Evolutionary conservation across 2,329 filamentous ascomycete genomes (phyloP).

Genomic region (Sarocladium kiliense): DNA sequence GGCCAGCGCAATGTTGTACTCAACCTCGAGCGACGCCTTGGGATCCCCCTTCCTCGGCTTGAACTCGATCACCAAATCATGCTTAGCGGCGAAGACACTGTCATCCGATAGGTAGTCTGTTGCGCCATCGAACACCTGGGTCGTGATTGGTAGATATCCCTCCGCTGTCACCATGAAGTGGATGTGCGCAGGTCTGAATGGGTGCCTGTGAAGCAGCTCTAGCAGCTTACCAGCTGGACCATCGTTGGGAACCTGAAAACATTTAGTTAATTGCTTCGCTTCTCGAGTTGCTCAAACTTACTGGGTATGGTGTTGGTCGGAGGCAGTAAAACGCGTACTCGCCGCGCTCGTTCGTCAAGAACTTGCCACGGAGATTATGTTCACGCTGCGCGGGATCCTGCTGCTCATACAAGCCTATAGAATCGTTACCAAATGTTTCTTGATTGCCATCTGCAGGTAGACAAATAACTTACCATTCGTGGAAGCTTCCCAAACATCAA

Average conservation of each 20-base stretch:
- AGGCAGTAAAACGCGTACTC: constrained; percentile 53
- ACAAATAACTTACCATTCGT: constrained; percentile 52
- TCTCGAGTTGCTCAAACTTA: constrained; percentile 9
- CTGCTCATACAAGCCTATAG: constrained; percentile 48
- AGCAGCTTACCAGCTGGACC: constrained; percentile 29
- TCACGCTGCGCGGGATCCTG: constrained; percentile 60
- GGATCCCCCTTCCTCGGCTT: neutral
- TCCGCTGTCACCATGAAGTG: constrained; percentile 37
- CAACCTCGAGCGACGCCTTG: neutral
- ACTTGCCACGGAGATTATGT: constrained; percentile 63
- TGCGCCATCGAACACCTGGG: constrained; percentile 62
- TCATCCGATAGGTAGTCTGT: constrained; percentile 34
- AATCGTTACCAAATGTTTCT: too few relatives aligned
- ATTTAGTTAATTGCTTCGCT: neutral
- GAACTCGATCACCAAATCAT: neutral
- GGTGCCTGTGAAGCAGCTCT: constrained; percentile 27
- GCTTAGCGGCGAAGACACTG: constrained; percentile 26
- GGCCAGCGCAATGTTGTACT: neutral
- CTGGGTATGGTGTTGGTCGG: constrained; percentile 42
- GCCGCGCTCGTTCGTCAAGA: constrained; percentile 58
- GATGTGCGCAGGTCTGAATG: constrained; percentile 32
- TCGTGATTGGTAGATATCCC: constrained; percentile 55
- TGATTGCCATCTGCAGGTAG: too few relatives aligned
- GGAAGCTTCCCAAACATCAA: constrained; percentile 70
- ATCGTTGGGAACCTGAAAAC: constrained; percentile 22